Evolutionary conservation across 108 stramenopile species (phyloP).

Genomic region (Nitzschia sp.): DNA sequence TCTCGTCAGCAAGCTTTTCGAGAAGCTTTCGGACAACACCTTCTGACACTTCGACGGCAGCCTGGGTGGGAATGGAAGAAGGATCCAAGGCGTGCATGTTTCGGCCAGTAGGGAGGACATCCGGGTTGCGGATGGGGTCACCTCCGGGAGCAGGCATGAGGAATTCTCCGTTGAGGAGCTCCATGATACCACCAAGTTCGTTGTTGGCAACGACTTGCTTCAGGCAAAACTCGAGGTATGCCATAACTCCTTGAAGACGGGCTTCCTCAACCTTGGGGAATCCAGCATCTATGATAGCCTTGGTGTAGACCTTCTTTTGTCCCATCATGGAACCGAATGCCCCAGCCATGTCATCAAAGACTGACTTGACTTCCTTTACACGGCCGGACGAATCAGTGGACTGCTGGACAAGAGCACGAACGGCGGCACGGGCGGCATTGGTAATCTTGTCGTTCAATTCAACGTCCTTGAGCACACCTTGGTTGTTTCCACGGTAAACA

Average conservation of each 20-base stretch:
- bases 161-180: slow-evolving; percentile 93
- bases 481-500: slow-evolving; percentile 92
- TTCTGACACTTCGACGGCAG: slow-evolving; percentile 92
- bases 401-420: slow-evolving; percentile 85
- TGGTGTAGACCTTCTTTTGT: slow-evolving; percentile 84
- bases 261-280: slow-evolving; percentile 84
- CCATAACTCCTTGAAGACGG: slow-evolving; percentile 79
- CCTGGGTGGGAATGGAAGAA: slow-evolving; percentile 92
- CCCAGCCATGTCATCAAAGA: slow-evolving; percentile 82
- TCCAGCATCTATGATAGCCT: slow-evolving; percentile 87
- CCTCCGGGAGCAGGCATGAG: slow-evolving; percentile 96
- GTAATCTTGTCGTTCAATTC: slow-evolving; percentile 83
- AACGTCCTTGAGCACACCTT: slow-evolving; percentile 87
- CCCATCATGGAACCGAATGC: slow-evolving; percentile 69
- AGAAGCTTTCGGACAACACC: slow-evolving; percentile 87
- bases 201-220: slow-evolving; percentile 97
- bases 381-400: slow-evolving; percentile 92
- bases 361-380: slow-evolving; percentile 91
- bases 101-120: slow-evolving; percentile 93
- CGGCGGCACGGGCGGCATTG: slow-evolving; percentile 86
- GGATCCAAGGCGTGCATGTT: slow-evolving; percentile 98
- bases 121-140: slow-evolving; percentile 97
- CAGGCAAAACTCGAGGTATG: slow-evolving; percentile 95
- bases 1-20: slow-evolving; percentile 88
- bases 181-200: slow-evolving; percentile 93